Conservation (phyloP, 345 rosid genomes). For the Cardamine occulta region DNA sequence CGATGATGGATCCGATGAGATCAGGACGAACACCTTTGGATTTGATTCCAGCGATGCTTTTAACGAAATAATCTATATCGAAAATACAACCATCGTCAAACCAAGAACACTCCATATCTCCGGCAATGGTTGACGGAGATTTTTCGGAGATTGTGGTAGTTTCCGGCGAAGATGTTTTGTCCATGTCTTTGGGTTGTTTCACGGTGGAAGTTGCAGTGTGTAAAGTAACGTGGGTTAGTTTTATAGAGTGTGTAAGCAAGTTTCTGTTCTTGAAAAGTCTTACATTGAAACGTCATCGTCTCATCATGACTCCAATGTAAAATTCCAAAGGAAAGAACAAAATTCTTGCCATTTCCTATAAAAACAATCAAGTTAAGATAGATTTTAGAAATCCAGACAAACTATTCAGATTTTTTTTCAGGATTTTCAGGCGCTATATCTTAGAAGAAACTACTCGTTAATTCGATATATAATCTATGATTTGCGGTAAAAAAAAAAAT, state of each 20-base stretch:
- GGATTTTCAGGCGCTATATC: not conserved
- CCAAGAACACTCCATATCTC: constrained; percentile 44
- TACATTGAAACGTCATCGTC: constrained; percentile 40
- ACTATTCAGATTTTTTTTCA: constrained; percentile 7
- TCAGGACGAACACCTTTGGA: constrained; percentile 83
- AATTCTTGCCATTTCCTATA: constrained; percentile 36
- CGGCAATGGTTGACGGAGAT: constrained; percentile 44
- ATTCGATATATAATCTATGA: not conserved
- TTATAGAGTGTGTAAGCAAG: constrained; percentile 25
- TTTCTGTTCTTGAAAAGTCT: constrained; percentile 35
- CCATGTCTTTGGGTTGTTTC: constrained; percentile 45
- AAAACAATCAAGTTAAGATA: constrained; percentile 14
- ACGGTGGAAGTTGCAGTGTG: not conserved
- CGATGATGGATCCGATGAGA: constrained; percentile 78
- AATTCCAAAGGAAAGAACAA: constrained; percentile 40
- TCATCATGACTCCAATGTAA: constrained; percentile 20
- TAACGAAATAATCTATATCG: constrained; percentile 81
- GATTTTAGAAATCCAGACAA: constrained; percentile 7
- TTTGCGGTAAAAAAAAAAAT: not conserved
- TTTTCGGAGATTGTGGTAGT: constrained; percentile 46
- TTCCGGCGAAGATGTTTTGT: constrained; percentile 47
- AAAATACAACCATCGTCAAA: constrained; percentile 77
- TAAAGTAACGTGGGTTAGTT: not conserved
- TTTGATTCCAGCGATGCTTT: constrained; percentile 70
- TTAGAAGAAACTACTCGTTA: not conserved